A percentile compares a stretch with the other conserved stretches of the same genome.
Evolutionary conservation across 805 yeast genomes (phyloP).

Genomic region (Saccharomyces jurei): DNA sequence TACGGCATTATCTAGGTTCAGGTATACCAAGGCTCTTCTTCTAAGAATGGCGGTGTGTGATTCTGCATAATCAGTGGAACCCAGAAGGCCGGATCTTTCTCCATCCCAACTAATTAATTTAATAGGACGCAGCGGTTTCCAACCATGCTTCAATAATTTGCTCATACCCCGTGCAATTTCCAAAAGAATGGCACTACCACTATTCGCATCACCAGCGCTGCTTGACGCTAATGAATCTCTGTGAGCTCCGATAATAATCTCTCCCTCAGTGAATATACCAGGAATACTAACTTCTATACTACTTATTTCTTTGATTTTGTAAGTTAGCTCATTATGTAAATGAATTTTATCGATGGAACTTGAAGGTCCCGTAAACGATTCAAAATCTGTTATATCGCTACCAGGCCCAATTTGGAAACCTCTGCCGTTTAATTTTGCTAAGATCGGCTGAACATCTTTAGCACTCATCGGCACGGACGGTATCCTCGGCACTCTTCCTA

Average conservation of each 20-base stretch:
- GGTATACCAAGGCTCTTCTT: conserved; percentile 46
- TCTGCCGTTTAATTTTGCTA: conserved; percentile 31
- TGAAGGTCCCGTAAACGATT: conserved; percentile 44
- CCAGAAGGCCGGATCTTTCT: conserved; percentile 63
- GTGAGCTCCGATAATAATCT: conserved; percentile 47
- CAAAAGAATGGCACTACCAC: conserved; percentile 42
- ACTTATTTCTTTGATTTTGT: conserved; percentile 36
- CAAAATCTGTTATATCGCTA: conserved; percentile 38
- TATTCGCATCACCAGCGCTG: conserved; percentile 45
- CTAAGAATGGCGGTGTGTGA: conserved; percentile 40
- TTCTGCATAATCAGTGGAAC: conserved; percentile 75
- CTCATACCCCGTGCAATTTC: conserved; percentile 48
- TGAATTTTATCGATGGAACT: conserved; percentile 23
- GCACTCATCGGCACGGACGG: conserved; percentile 47
- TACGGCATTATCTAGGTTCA: conserved; percentile 43
- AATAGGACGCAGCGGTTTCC: conserved; percentile 69
- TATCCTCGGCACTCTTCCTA: conserved; percentile 39
- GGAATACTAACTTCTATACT: conserved; percentile 49
- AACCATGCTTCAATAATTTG: conserved; percentile 40
- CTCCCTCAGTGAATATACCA: conserved; percentile 46
- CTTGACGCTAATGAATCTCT: conserved; percentile 44
- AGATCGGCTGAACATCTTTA: conserved; percentile 36
- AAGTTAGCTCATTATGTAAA: conserved; percentile 37
- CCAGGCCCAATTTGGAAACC: conserved; percentile 33
- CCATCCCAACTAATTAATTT: conserved; percentile 77